Evolutionary conservation across 176 grass and related monocot species (phyloP).

Genomic region (Miscanthus lutarioriparius): DNA sequence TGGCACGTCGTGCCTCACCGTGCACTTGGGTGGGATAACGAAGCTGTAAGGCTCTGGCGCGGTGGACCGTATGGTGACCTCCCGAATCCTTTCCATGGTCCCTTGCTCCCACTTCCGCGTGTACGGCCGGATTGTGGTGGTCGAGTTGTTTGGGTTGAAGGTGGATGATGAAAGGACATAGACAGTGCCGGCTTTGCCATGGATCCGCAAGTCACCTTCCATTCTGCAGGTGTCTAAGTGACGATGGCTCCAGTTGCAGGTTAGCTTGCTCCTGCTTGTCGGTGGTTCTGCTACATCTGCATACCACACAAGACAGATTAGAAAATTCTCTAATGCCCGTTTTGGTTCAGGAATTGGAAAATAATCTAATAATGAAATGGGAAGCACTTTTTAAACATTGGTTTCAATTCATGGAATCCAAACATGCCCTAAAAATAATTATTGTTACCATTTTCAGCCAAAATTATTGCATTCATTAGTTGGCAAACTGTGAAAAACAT

Average conservation of each 20-base stretch:
- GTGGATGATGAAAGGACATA: slow-evolving; percentile 32
- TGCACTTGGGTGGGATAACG: slow-evolving; percentile 38
- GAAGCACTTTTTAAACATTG: background rate
- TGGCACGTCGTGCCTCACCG: slow-evolving; percentile 41
- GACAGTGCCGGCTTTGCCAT: slow-evolving; percentile 44
- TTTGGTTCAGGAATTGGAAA: background rate
- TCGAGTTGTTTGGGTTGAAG: slow-evolving; percentile 17
- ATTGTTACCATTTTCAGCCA: background rate
- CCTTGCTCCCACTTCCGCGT: slow-evolving; percentile 47
- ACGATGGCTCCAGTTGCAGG: slow-evolving; percentile 45
- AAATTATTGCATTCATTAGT: too few species aligned
- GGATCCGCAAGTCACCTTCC: slow-evolving; percentile 63
- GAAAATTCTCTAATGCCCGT: background rate
- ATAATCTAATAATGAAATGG: background rate
- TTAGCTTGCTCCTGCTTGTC: slow-evolving; percentile 25
- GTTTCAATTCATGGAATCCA: background rate
- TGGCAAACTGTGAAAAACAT: background rate
- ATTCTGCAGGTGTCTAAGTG: slow-evolving; percentile 51
- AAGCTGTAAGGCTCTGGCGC: background rate
- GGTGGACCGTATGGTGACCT: slow-evolving; percentile 31
- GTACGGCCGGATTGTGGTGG: slow-evolving; percentile 49
- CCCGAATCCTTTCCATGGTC: slow-evolving; percentile 35
- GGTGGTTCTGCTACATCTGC: background rate
- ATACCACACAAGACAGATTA: background rate
- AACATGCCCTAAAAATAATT: too few species aligned